Evolutionary conservation across 2,329 filamentous ascomycete species (phyloP).

Genomic region (Bipolaris oryzae): DNA sequence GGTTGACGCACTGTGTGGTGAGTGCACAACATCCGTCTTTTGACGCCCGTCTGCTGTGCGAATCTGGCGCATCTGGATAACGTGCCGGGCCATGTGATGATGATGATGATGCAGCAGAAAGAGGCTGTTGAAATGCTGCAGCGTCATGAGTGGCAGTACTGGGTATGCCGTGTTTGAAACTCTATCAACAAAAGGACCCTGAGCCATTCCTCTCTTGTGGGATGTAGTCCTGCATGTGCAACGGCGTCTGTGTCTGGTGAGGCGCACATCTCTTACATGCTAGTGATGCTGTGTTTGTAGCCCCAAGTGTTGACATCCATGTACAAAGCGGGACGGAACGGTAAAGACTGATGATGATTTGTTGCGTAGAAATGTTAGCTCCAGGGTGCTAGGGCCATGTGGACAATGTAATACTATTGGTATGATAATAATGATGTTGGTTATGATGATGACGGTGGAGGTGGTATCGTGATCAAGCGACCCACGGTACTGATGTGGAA

Average conservation of each 20-base stretch:
- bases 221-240: slow-evolving; percentile 23
- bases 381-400: not conserved
- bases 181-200: not conserved
- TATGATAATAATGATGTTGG: not conserved
- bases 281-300: slow-evolving; percentile 28
- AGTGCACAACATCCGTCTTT: slow-evolving; percentile 29
- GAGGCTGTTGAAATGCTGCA: slow-evolving; percentile 30
- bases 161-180: not conserved
- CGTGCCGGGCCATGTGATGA: slow-evolving; percentile 30
- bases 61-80: slow-evolving; percentile 26
- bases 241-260: slow-evolving; percentile 19
- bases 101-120: not conserved
- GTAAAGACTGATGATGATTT: not conserved
- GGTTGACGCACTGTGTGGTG: slow-evolving; percentile 23
- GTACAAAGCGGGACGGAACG: slow-evolving; percentile 25
- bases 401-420: not conserved
- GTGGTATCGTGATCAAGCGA: slow-evolving; percentile 1
- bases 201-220: not conserved
- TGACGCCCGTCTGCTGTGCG: slow-evolving; percentile 19
- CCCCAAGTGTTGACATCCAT: slow-evolving; percentile 24
- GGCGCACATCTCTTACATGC: slow-evolving; percentile 16
- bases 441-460: not conserved
- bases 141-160: slow-evolving; percentile 27
- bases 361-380: not conserved
- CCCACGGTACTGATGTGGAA: slow-evolving; percentile 10